Conservation (phyloP, 164 flowering plant genomes). For the Protea cynaroides region DNA sequence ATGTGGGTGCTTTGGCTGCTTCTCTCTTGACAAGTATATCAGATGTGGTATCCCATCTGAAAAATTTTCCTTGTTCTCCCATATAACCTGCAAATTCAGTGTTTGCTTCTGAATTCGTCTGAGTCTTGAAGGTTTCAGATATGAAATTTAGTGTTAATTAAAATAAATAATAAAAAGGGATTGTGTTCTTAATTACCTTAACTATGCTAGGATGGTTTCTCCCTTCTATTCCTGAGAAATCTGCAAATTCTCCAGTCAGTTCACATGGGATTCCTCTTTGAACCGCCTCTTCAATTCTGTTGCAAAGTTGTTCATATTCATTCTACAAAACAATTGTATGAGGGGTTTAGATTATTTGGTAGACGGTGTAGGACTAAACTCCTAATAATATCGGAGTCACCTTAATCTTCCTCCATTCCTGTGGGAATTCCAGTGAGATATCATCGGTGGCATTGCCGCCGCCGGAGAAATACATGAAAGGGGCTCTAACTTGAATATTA, state of each 20-base stretch:
- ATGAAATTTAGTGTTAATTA: too few relatives aligned
- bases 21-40: conserved; percentile 58
- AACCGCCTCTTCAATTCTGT: conserved; percentile 31
- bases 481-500: conserved; percentile 42
- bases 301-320: conserved; percentile 34
- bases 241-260: conserved; percentile 19
- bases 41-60: conserved; percentile 43
- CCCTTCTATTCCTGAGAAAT: conserved; percentile 27
- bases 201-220: conserved; percentile 40
- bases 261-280: conserved; percentile 1
- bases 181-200: conserved; percentile 28
- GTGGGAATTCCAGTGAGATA: conserved; percentile 25
- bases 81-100: conserved; percentile 28
- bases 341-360: too few relatives aligned
- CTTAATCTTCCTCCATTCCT: conserved; percentile 41
- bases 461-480: conserved; percentile 39
- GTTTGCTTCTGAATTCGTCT: too few relatives aligned
- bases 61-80: conserved; percentile 41
- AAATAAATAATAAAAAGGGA: too few relatives aligned
- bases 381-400: conserved; percentile 13
- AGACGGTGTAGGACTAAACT: too few relatives aligned
- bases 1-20: conserved; percentile 47
- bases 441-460: not conserved
- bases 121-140: too few relatives aligned
- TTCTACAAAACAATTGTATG: conserved; percentile 23